Base-by-base conservation (phyloP, 169 alveolate genomes). In the Eimeria praecox region DNA sequence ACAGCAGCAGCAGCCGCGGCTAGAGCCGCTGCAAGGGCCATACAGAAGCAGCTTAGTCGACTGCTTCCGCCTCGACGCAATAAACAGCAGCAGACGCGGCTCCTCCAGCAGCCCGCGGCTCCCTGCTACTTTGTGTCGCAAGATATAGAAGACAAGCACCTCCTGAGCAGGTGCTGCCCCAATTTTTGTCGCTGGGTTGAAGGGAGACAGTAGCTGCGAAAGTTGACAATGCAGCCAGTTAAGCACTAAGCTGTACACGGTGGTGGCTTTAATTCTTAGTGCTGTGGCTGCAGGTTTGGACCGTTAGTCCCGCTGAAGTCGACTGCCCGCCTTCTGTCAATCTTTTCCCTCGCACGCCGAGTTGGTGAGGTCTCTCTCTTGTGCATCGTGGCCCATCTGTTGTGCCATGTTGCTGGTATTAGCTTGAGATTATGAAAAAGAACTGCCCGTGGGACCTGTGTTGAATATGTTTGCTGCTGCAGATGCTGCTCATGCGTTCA, bases 311-410 rank as follows among this genome's bases (percentile, higher is more conserved):
- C 73, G 33, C 52, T 75, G 6, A 83, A 83, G 75, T 24, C 91
- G n/a, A 38, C 64, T 18, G 91, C 91, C 20, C 91, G 91, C 42
- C 91, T 83, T 8, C 54, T 83, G 49, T 83, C 91, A 44, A 83
- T 83, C 24, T 83, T 83, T 35, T 46, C 91, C 52, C 64, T 83
- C 33, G 56, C 91, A n/a, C 91, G 91, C 52, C 91, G 91, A 27
- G 49, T 83, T 27, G 91, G 91, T 83, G 64, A 83, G 91, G 27
- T 56, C 46, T 33, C 46, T 18, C 24, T n/a, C n/a, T n/a, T 83
- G 91, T 30, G 1, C 49, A 18, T 30, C 59, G 18, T n/a, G 71
- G 30, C 49, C 30, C 75, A 44, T 73, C 59, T 16, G 91, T 75
- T 4, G 38, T 62, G 16, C 14, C 0, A 20, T 69, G 80, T 12